Evolutionary conservation across 2,329 filamentous ascomycete genomes (phyloP), one percentile per base, ranked within the genome.

Genomic region (Elsinoe ampelina): DNA sequence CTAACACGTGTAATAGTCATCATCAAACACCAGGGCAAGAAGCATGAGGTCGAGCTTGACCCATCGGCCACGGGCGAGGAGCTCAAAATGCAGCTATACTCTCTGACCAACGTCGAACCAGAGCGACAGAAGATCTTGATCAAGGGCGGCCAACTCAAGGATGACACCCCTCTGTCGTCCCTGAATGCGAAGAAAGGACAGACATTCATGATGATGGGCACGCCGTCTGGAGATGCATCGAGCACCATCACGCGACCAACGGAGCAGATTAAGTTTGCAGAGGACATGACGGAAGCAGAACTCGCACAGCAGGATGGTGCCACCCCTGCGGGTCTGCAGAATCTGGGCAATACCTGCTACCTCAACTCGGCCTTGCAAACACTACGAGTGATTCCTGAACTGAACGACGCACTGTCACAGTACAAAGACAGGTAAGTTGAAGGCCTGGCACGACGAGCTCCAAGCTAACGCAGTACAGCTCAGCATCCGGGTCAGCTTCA

Each of bases 211-310:
- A 95, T 98, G 87, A 89, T 98, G 81, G 95, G 95, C 36, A 93
- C 89, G 2, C 87, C 92, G 3, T 84, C 86, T 17, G 83, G 81
- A 12, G 83, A 80, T 52, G 79, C 79, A 41, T 72, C 75, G 13
- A 78, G 73, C 17, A 77, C 87, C 30, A 77, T 85, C 59, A 83
- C 86, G 54, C 75, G 77, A 55, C 93, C 93, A 32, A 87, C 86
- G 68, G 86, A 95, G 67, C 79, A 81, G 63, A 79, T 91, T 59
- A 93, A 87, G 72, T 98, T 98, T 66, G 74, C 95, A 61, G 93
- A 98, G 73, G 93, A 98, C 70, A 96, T 98, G 92, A 95, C 89
- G 22, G 91, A 95, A 69, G 91, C 90, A 30, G 92, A 97, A 71
- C 82, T 84, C 54, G 92, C 93, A 19, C 84, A 84, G 70, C 82